Evolutionary conservation across 208 protist genomes (phyloP), one percentile per base, ranked within the genome.

Genomic region (Sergeia podlipaevii): DNA sequence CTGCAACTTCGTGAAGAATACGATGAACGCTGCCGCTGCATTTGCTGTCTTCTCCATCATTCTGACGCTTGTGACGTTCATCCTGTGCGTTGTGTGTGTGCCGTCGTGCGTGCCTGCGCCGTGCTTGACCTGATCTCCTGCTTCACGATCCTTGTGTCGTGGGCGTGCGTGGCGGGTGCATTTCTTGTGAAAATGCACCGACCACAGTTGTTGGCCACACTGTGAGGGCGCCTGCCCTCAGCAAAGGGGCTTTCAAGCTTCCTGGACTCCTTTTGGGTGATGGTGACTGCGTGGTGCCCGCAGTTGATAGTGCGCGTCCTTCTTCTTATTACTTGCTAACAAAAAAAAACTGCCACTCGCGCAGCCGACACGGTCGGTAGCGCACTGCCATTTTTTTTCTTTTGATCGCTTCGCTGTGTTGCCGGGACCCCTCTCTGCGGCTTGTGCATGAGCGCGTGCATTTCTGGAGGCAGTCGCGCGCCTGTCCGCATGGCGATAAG

Each of bases 1-100:
- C 17, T 61, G 54, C 44, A 39, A 0, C 4, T 17, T 15, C 18
- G 50, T 57, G 0, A 47, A 62, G 27, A 32, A 34, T 5, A 62
- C 53, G 5, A 77, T 77, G 69, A 53, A 43, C 29, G 50, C 54
- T 11, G 74, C 61, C 3, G 52, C 54, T 23, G 60, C 60, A 51
- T 81, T 77, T 45, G 36, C 64, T 33, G 70, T 77, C 38, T 57
- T 81, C 45, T 65, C 69, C 33, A 81, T 77, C 39, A 57, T 73
- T 38, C 21, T 74, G 10, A 52, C 70, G 21, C 51, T 71, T 1
- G 13, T 73, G 15, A 17, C 60, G 28, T 26, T 63, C 23, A 26
- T 67, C 15, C 13, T 67, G 49, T 45, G 53, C 27, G 24, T 64
- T 7, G 32, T 72, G 51, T 46, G 37, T 60, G 32, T 28, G 10